Base-by-base conservation (phyloP, 1,139 yeast species). In the Kodamaea fungicola region DNA sequence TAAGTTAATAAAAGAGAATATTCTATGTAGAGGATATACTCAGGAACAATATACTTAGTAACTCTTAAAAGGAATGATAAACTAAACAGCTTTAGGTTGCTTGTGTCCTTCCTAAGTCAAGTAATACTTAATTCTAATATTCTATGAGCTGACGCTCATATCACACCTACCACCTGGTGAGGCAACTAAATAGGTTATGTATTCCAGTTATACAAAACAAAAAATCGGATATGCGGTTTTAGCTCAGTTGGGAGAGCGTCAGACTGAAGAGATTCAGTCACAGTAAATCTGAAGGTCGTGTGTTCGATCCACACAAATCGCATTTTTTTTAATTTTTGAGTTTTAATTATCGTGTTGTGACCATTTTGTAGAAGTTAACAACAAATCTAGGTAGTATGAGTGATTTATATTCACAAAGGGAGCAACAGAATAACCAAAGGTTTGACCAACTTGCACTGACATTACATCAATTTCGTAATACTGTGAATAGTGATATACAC, bases 381-480 rank as follows among this genome's bases (percentile, higher is more conserved):
- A 27, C 13, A 30, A 16, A 31, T 10, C 8, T 13, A 23, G 16
- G 13, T n/a, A 32, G 16, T 9, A 66, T 64, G 72, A 49, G 67
- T 19, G 66, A 64, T 39, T 50, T 70, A 39, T 71, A 69, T 49
- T 58, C 73, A 24, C 70, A 66, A 43, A 55, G 76, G 43, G 76
- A 71, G 45, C 62, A 64, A 31, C 73, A 67, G 42, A 71, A 71
- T 44, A 68, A 70, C 46, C 70, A 67, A 45, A 48, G 70, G 42
- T 70, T 71, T 44, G 74, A 70, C 31, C 70, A 66, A 41, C 59
- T 71, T 28, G 75, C 76, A 1, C 67, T 55, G 46, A 71, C 76
- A 0, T 55, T 71, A 33, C 66, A 67, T 37, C 74, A 66, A 47
- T 71, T 71, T 45, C 58, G 76, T 27, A 67, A 53, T 12, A 70